Base-by-base conservation (phyloP, 2,329 filamentous ascomycete species). In the Hymenoscyphus occultus region DNA sequence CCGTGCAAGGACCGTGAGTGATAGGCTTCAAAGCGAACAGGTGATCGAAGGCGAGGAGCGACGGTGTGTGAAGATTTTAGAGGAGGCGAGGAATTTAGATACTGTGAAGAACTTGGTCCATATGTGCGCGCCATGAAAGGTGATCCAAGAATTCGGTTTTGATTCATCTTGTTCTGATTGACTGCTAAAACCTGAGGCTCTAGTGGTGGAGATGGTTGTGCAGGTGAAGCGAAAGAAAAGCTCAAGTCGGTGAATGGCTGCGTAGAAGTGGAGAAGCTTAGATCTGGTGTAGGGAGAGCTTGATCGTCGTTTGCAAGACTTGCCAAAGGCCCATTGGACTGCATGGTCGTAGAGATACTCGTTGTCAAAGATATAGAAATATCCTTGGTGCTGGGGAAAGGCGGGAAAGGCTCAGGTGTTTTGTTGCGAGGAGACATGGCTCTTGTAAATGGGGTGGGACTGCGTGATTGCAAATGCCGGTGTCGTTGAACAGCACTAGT, bases 341-440 rank as follows among this genome's bases (percentile, higher is more conserved):
- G 84, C 87, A 90, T 90, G 1, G 82, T 82, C 54, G 88, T 85
- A 1, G 86, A 82, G 0, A 87, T 89, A 76, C 85, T 87, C 39
- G 88, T 77, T 1, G 82, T 80, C 61, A 90, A 79, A 12, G 87
- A 90, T 71, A 89, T 77, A 54, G 83, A 81, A 81, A 90, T 87
- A 67, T 89, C 86, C 51, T 83, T 81, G 12, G 82, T 83, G 1
- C 81, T 85, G 72, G 12, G 83, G 76, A 1, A 81, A 81, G 3
- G 78, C 67, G 56, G 79, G 9, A 35, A 35, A 39, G 78, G 79
- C 28, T 77, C 78, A 2, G 83, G 80, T 13, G 80, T 82, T 39
- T 79, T 78, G 60, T 81, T 80, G 51, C 82, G 79, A 66, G 80
- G 83, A 39, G 78, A 78, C n/a, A 80, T 79, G 4, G 80, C 76